Percentiles rank a stretch among this genome's conserved stretches.
phyloP scores from a whole-genome alignment of 495 filamentous ascomycete genomes.

The Elasticomyces elasticus region DNA sequence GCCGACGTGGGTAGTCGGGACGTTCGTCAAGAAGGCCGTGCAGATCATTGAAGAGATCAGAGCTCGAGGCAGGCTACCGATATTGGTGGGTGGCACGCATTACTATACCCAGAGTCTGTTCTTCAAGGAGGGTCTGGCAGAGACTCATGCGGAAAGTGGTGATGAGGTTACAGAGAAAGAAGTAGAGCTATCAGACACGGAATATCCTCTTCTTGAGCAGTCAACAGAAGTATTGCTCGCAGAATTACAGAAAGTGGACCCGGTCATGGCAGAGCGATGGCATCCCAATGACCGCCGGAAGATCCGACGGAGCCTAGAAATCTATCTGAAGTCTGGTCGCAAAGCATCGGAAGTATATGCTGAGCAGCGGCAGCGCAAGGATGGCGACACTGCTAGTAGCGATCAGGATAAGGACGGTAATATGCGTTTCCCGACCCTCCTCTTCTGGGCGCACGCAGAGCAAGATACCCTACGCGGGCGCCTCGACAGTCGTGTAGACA shows the following conservation, averaged over 20 bases:
- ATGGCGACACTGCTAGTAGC: not conserved
- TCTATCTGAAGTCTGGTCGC: constrained; percentile 69
- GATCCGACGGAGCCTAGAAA: constrained; percentile 80
- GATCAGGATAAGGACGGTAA: constrained; percentile 1
- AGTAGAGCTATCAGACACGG: constrained; percentile 6
- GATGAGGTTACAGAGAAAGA: constrained; percentile 10
- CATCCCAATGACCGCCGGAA: constrained; percentile 87
- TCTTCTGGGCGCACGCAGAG: constrained; percentile 82
- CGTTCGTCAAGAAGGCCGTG: constrained; percentile 60
- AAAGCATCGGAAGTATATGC: constrained; percentile 81
- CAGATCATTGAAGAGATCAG: constrained; percentile 68
- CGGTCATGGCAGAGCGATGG: constrained; percentile 81
- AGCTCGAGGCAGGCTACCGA: constrained; percentile 64
- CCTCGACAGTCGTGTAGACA: constrained; percentile 66
- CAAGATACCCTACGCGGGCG: constrained; percentile 54
- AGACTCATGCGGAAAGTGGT: constrained; percentile 22
- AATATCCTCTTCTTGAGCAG: constrained; percentile 49
- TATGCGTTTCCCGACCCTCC: constrained; percentile 48
- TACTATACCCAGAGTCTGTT: constrained; percentile 88
- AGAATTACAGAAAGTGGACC: constrained; percentile 70
- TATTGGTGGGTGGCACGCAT: constrained; percentile 88
- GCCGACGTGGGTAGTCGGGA: constrained; percentile 68
- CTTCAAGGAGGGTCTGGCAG: constrained; percentile 57
- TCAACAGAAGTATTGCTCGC: constrained; percentile 59
- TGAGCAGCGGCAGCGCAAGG: constrained; percentile 45